Evolutionary conservation across 805 yeast species (phyloP).

Genomic region (Hanseniaspora valbyensis): DNA sequence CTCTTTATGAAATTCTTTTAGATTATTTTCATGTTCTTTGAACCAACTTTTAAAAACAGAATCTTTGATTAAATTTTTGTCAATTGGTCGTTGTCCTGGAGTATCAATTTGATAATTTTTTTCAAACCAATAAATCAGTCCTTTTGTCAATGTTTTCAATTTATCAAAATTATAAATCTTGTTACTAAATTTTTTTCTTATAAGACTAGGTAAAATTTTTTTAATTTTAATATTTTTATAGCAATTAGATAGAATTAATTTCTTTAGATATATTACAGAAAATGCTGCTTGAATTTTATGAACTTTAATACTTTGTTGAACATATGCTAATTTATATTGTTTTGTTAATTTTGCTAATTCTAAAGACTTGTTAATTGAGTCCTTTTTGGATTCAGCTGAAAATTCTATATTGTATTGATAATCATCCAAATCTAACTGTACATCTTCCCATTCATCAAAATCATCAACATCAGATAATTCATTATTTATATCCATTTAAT

Average conservation of each 20-base stretch:
- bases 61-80: conserved; percentile 17
- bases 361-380: background rate
- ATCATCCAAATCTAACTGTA: conserved; percentile 17
- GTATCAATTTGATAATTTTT: conserved; percentile 22
- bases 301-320: conserved; percentile 18
- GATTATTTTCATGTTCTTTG: background rate
- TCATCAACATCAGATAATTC: background rate
- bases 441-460: conserved; percentile 26
- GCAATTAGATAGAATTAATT: conserved; percentile 19
- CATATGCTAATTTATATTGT: conserved; percentile 12
- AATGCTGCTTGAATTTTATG: conserved; percentile 22
- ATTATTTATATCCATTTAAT: background rate
- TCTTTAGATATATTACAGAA: conserved; percentile 17
- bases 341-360: conserved; percentile 13
- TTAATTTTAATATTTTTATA: conserved; percentile 17
- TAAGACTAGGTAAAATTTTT: conserved; percentile 23
- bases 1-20: background rate
- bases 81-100: conserved; percentile 25
- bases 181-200: conserved; percentile 19
- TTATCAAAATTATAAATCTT: conserved; percentile 12
- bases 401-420: background rate
- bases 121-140: conserved; percentile 24
- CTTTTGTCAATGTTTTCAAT: conserved; percentile 21
- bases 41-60: background rate
- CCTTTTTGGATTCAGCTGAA: background rate